A percentile compares a stretch with the other conserved stretches of the same genome.
phyloP scores from a whole-genome alignment of 805 yeast genomes.

The Candida rishiriensis region DNA sequence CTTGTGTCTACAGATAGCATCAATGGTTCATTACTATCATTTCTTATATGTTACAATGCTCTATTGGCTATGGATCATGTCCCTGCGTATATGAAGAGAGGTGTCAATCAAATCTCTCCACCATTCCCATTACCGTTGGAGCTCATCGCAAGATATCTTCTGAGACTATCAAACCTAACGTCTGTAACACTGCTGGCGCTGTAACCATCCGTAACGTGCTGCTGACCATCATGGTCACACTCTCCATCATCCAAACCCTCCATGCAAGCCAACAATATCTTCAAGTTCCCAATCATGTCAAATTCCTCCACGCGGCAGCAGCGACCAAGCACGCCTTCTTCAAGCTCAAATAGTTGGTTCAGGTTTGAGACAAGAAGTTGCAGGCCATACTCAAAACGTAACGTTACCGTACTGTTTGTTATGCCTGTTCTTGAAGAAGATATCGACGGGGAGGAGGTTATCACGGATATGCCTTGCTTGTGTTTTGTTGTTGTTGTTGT shows the following conservation, averaged over 20 bases:
- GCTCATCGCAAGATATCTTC: constrained; percentile 18
- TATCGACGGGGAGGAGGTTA: too few relatives aligned
- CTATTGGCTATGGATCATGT: too few relatives aligned
- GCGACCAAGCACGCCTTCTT: constrained; percentile 8
- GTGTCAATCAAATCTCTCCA: too few relatives aligned
- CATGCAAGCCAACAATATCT: constrained; percentile 31
- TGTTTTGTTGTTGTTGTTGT: too few relatives aligned
- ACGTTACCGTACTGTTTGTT: constrained; percentile 12
- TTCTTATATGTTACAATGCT: too few relatives aligned
- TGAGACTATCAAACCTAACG: constrained; percentile 25
- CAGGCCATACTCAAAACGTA: constrained; percentile 48
- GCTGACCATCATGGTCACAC: not conserved
- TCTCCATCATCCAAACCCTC: constrained; percentile 12
- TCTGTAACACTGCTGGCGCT: constrained; percentile 14
- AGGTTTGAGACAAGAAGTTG: constrained; percentile 42
- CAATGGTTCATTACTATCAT: too few relatives aligned
- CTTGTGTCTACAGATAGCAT: too few relatives aligned
- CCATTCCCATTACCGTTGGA: not conserved
- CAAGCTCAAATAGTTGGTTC: constrained; percentile 37
- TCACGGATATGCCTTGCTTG: too few relatives aligned
- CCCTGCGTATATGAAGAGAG: too few relatives aligned
- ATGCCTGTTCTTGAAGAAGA: too few relatives aligned
- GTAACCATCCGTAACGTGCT: constrained; percentile 8
- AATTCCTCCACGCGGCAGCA: constrained; percentile 27
- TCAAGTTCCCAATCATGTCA: constrained; percentile 31